Evolutionary conservation across 176 grass and related monocot genomes (phyloP), one percentile per base, ranked within the genome.

Genomic region (Zoysia pacifica): DNA sequence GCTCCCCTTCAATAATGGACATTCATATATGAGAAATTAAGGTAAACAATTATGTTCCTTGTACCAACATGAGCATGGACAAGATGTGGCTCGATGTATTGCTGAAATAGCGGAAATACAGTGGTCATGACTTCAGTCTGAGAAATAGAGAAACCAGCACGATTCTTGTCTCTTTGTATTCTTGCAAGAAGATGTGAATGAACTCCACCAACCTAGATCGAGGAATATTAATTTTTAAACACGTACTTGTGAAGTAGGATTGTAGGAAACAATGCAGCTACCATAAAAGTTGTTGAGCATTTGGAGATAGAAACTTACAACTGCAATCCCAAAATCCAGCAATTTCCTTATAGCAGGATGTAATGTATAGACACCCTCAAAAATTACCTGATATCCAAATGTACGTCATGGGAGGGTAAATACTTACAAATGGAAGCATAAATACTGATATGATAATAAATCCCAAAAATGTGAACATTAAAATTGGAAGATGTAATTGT

Each of bases 1-100:
- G 28, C 28, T 28, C 28, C 28, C 28, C 28, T 28, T 28, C 28
- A 28, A 28, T 28, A 74, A 62, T 40, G 40, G 55, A 58, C 15
- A 58, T 11, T n/a, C 8, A 70, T 50, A 68, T 35, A 74, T 65
- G 44, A 73, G 55, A 56, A 53, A 74, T 48, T 66, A 19, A 83
- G 12, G 35, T 67, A 3, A 91, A 84, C 52, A 75, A 36, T 84
- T 69, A 77, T 84, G 75, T 91, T 85, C 86, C 62, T 89, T 91
- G 96, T 94, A 94, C 96, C 88, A 94, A 98, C 96, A 94, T 98
- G 96, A 90, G 96, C 96, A 98, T 98, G 86, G 36, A 98, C 92
- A 94, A 98, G 96, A 89, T 98, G 96, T 80, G 96, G 96, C 89
- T 98, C 96, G 77, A 98, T 98, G 72, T 94, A 87, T 74, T 94